Conservation (phyloP, 805 yeast genomes). For the Kodamaea fukazawae region DNA sequence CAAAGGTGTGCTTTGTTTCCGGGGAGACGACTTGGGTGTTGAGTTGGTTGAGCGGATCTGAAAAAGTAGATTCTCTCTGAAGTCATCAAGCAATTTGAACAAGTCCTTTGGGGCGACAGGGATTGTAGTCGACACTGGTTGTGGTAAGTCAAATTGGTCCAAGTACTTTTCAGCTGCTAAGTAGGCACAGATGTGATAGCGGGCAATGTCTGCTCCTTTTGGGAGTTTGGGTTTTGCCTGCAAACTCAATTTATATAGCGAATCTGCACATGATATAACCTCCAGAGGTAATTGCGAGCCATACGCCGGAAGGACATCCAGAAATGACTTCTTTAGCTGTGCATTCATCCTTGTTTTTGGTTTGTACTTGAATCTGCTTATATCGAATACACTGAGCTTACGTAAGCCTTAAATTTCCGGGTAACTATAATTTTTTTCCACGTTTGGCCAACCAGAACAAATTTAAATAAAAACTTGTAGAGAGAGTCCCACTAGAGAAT, state of each 20-base stretch:
- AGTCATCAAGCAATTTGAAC: constrained; percentile 42
- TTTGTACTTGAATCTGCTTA: background rate
- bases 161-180: constrained; percentile 53
- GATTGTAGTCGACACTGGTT: constrained; percentile 48
- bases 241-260: constrained; percentile 52
- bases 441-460: constrained; percentile 27
- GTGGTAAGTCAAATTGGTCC: constrained; percentile 43
- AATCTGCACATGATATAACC: constrained; percentile 39
- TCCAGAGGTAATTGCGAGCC: constrained; percentile 43
- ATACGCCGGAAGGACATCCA: constrained; percentile 52
- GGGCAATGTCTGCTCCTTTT: constrained; percentile 57
- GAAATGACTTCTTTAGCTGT: constrained; percentile 33
- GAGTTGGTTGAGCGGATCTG: constrained; percentile 17
- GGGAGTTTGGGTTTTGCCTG: constrained; percentile 48
- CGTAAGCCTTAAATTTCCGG: constrained; percentile 12
- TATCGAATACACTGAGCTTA: background rate
- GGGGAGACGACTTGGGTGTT: constrained; percentile 19
- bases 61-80: constrained; percentile 39
- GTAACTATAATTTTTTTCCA: constrained; percentile 12
- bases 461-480: constrained; percentile 16
- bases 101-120: constrained; percentile 55
- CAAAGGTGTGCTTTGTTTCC: constrained; percentile 7
- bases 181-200: constrained; percentile 66
- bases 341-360: constrained; percentile 12
- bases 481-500: constrained; percentile 4